These are phyloP conservation scores for Hippophae tibetana DNA, from an alignment of 306 rosid species.

Conservation along the genomic window DNA sequence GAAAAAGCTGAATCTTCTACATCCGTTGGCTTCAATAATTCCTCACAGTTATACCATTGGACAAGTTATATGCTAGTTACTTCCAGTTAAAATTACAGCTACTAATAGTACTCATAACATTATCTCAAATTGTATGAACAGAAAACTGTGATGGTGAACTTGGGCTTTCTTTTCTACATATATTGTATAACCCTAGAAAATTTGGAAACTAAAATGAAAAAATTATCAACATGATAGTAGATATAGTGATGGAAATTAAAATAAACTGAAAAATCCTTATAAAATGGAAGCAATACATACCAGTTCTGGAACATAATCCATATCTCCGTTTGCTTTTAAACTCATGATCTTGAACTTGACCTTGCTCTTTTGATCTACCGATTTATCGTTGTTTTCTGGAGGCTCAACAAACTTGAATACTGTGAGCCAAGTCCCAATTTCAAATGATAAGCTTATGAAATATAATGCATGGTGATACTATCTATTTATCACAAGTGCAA, in stretches of 20 bases:
- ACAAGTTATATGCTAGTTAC: neutral
- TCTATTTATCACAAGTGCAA: neutral
- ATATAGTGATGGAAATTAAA: neutral
- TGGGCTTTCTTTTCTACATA: too few relatives aligned
- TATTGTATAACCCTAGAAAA: too few relatives aligned
- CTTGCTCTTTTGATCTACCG: constrained; percentile 60
- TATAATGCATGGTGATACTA: neutral
- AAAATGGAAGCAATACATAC: constrained; percentile 31
- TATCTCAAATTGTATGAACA: too few relatives aligned
- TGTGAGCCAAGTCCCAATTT: constrained; percentile 29
- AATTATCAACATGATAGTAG: neutral
- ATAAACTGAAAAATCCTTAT: constrained; percentile 1
- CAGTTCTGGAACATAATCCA: constrained; percentile 86
- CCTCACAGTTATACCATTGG: neutral
- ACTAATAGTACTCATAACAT: too few relatives aligned
- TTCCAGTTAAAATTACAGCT: too few relatives aligned
- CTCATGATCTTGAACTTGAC: constrained; percentile 95
- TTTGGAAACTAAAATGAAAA: too few relatives aligned
- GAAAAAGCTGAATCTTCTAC: too few relatives aligned
- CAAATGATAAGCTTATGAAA: constrained; percentile 14
- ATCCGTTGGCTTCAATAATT: too few relatives aligned
- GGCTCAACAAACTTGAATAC: constrained; percentile 94
- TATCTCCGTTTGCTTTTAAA: constrained; percentile 71
- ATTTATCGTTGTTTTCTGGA: constrained; percentile 68
- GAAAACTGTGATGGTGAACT: too few relatives aligned